These are phyloP conservation scores for Basidiobolus meristosporus DNA, from an alignment of 371 early-diverging fungal genomes.

Conservation along the genomic window DNA sequence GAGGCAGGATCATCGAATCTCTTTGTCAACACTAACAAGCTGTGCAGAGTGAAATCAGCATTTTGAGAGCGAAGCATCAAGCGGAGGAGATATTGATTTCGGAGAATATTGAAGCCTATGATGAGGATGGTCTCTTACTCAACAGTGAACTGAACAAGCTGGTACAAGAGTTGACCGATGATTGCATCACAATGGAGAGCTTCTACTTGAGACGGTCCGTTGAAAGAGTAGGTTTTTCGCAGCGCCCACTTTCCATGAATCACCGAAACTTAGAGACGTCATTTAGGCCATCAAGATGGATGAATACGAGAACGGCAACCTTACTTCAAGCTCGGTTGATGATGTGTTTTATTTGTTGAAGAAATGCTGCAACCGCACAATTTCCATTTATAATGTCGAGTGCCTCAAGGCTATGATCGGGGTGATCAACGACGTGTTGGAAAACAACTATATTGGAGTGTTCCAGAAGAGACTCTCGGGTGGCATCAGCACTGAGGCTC, in stretches of 20 bases:
- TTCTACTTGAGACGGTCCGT: constrained; percentile 47
- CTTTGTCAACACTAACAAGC: background rate
- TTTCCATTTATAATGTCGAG: background rate
- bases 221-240: constrained; percentile 17
- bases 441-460: too few species aligned
- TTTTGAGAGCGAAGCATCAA: background rate
- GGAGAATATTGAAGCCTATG: background rate
- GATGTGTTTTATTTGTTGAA: constrained; percentile 79
- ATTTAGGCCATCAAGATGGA: constrained; percentile 21
- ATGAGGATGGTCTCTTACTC: constrained; percentile 15
- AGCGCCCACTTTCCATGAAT: too few species aligned
- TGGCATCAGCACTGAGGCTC: too few species aligned
- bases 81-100: background rate
- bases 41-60: background rate
- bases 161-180: constrained; percentile 35
- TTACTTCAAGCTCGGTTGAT: constrained; percentile 64
- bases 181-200: constrained; percentile 48
- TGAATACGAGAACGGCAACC: constrained; percentile 19
- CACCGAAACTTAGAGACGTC: background rate
- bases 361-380: constrained; percentile 9
- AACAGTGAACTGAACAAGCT: constrained; percentile 31
- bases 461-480: too few species aligned
- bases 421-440: too few species aligned
- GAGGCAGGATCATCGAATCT: background rate
- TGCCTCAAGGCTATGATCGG: too few species aligned